A percentile compares a stretch with the other conserved stretches of the same genome.
Conservation (phyloP, 495 filamentous ascomycete species). For the Hyphodiscus hymeniophilus region DNA sequence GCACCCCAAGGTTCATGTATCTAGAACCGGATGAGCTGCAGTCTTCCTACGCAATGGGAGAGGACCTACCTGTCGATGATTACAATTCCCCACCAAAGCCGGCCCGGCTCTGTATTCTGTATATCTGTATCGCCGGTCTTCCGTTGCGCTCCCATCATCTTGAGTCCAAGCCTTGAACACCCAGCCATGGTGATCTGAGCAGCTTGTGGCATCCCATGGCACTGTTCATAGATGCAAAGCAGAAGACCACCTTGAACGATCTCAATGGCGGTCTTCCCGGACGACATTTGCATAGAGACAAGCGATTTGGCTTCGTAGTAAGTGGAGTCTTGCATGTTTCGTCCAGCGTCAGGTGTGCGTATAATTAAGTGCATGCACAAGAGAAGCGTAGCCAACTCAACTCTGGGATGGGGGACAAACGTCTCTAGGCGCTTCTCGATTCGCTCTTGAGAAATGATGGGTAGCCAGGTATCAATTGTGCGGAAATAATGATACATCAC, state of each 20-base stretch:
- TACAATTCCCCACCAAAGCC: constrained; percentile 15
- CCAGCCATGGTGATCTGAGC: constrained; percentile 27
- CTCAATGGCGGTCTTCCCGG: constrained; percentile 18
- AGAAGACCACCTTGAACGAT: constrained; percentile 28
- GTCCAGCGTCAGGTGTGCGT: background rate
- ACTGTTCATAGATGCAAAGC: constrained; percentile 18
- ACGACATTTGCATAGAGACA: constrained; percentile 1
- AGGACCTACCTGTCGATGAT: constrained; percentile 12
- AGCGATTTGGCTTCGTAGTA: constrained; percentile 12
- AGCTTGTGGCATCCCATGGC: constrained; percentile 22
- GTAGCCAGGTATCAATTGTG: constrained; percentile 16
- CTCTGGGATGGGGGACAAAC: background rate
- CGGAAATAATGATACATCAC: constrained; percentile 8
- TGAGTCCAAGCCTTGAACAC: constrained; percentile 27
- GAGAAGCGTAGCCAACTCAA: constrained; percentile 7
- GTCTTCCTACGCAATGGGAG: background rate
- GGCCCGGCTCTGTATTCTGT: constrained; percentile 11
- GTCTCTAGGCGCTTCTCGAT: constrained; percentile 2
- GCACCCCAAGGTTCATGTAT: constrained; percentile 10
- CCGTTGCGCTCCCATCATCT: constrained; percentile 14
- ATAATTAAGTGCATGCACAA: constrained; percentile 11
- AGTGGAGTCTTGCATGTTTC: background rate
- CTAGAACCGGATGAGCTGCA: background rate
- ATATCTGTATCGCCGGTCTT: background rate
- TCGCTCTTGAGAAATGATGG: constrained; percentile 5